These are phyloP conservation scores for Penicillium samsonianum DNA, from an alignment of 495 filamentous ascomycete species.

Conservation along the genomic window DNA sequence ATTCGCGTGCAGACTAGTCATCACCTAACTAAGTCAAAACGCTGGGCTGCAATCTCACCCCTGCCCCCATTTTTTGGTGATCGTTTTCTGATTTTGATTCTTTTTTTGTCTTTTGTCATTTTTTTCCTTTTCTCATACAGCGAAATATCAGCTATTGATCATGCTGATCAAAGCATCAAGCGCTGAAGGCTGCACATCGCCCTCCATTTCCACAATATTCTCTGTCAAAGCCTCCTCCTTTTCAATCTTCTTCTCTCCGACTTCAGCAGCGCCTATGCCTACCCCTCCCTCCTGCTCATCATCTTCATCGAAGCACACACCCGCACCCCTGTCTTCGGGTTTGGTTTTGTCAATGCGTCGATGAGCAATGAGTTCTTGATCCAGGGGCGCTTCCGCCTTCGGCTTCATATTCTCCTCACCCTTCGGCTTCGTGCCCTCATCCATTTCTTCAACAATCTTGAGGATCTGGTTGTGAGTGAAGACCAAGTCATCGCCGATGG, in stretches of 20 bases:
- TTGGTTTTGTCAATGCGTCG: background rate
- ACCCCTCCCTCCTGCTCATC: slow-evolving; percentile 5
- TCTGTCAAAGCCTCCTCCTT: slow-evolving; percentile 3
- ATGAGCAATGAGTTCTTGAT: background rate
- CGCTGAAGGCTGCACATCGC: slow-evolving; percentile 30
- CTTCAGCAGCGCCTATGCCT: background rate
- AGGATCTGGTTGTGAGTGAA: slow-evolving; percentile 16
- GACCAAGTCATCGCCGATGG: background rate
- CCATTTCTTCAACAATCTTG: slow-evolving; percentile 1
- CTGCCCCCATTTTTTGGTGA: background rate
- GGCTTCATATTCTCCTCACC: background rate
- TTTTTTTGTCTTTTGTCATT: too few species aligned
- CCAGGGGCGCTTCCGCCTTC: background rate
- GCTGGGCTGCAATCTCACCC: too few species aligned
- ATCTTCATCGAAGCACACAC: background rate
- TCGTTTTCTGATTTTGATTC: background rate
- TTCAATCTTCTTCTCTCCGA: too few species aligned
- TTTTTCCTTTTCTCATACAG: background rate
- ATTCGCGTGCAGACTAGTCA: background rate
- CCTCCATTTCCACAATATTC: slow-evolving; percentile 34
- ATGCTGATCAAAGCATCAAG: slow-evolving; percentile 20
- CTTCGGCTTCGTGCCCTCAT: background rate
- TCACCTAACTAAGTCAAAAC: background rate
- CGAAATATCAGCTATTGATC: background rate
- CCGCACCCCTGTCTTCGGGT: background rate